phyloP scores from a whole-genome alignment of 192 early-diverging fungal species.

The Entomortierella beljakovae region DNA sequence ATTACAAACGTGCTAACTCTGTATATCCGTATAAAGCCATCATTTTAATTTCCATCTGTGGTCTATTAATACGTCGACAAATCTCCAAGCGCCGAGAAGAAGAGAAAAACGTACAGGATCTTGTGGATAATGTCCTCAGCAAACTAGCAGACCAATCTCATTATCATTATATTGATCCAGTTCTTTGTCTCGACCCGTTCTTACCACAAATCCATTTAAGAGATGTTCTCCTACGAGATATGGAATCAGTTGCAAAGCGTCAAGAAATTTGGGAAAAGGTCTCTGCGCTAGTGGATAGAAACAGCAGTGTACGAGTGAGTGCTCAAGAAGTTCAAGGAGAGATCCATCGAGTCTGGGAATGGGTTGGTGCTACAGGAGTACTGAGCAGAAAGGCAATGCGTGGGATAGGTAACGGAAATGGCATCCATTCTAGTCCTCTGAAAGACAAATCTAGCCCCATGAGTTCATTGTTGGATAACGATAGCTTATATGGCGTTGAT shows the following conservation, averaged over 20 bases:
- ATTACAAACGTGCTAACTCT: too few relatives aligned
- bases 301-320: constrained; percentile 68
- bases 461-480: not conserved
- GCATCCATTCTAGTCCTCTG: not conserved
- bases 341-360: constrained; percentile 73
- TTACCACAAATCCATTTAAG: constrained; percentile 62
- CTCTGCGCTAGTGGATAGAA: constrained; percentile 63
- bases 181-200: constrained; percentile 57
- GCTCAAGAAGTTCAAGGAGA: constrained; percentile 69
- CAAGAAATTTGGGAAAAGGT: constrained; percentile 70
- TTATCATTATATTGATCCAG: constrained; percentile 63
- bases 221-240: constrained; percentile 61
- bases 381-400: constrained; percentile 5
- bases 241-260: constrained; percentile 41
- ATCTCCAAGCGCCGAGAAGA: constrained; percentile 12
- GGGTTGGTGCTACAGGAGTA: constrained; percentile 60
- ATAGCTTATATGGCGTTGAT: not conserved
- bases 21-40: too few relatives aligned
- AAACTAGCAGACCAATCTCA: constrained; percentile 57
- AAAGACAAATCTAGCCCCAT: not conserved
- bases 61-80: not conserved
- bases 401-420: not conserved
- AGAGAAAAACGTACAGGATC: not conserved
- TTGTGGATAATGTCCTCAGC: constrained; percentile 7
- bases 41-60: not conserved